Evolutionary conservation across 306 rosid species (phyloP).

Genomic region (Prinsepia uniflora): DNA sequence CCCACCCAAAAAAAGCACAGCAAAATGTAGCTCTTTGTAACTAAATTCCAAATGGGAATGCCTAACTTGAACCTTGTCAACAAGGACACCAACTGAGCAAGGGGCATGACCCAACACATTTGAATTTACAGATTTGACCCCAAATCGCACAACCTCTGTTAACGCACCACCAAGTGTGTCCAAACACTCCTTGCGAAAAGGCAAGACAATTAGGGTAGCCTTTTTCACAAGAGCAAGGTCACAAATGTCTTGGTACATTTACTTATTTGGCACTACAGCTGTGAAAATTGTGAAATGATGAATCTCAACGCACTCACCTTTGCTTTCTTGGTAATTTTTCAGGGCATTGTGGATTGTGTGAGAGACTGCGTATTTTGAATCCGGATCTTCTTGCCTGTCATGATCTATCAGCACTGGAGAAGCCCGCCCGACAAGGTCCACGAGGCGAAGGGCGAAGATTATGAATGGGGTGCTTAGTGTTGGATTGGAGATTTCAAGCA

Average conservation of each 20-base stretch:
- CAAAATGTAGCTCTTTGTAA: constrained; percentile 8
- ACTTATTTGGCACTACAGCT: constrained; percentile 38
- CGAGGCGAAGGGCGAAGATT: constrained; percentile 41
- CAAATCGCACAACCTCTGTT: background rate
- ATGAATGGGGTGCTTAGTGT: constrained; percentile 33
- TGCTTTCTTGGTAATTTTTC: constrained; percentile 26
- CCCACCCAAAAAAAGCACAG: constrained; percentile 63
- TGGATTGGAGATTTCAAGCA: constrained; percentile 56
- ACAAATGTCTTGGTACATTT: constrained; percentile 73
- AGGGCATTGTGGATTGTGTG: constrained; percentile 39
- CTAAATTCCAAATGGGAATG: background rate
- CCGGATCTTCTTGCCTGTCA: constrained; percentile 35
- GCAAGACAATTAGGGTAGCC: constrained; percentile 51
- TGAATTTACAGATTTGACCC: constrained; percentile 24
- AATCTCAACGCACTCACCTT: constrained; percentile 29
- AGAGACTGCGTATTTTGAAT: constrained; percentile 30
- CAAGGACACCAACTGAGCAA: constrained; percentile 70
- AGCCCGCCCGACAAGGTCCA: constrained; percentile 59
- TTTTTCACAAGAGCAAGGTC: constrained; percentile 48
- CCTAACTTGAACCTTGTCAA: constrained; percentile 43
- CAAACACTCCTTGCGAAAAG: constrained; percentile 26
- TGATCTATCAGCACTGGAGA: constrained; percentile 63
- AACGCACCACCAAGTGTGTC: constrained; percentile 6
- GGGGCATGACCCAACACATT: constrained; percentile 58
- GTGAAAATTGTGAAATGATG: constrained; percentile 51